Conservation (phyloP, 257 asterid genomes). For the Misopates orontium region DNA sequence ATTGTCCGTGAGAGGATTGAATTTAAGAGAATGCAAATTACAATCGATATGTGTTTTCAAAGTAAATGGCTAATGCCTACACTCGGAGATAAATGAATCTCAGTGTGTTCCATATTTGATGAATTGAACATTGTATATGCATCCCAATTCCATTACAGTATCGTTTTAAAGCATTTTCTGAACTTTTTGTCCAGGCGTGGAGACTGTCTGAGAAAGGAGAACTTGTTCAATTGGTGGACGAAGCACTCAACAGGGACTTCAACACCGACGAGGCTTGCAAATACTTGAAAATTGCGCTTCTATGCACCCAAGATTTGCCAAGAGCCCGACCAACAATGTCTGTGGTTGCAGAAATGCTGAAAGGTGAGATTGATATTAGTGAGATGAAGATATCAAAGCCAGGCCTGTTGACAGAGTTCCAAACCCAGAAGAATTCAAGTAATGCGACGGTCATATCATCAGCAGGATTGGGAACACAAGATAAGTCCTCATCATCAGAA, state of each 20-base stretch:
- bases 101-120: not conserved
- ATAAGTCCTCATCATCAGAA: constrained; percentile 38
- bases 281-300: constrained; percentile 56
- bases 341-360: constrained; percentile 51
- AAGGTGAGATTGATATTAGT: constrained; percentile 49
- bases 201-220: constrained; percentile 48
- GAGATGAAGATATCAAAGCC: constrained; percentile 51
- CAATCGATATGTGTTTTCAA: too few species aligned
- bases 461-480: constrained; percentile 36
- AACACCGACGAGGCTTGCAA: constrained; percentile 53
- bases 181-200: constrained; percentile 68
- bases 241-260: constrained; percentile 35
- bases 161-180: not conserved
- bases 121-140: too few species aligned
- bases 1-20: too few species aligned
- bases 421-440: constrained; percentile 31
- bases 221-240: constrained; percentile 54
- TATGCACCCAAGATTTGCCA: constrained; percentile 72
- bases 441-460: constrained; percentile 24
- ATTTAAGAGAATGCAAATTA: too few species aligned
- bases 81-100: not conserved
- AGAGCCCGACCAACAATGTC: constrained; percentile 74
- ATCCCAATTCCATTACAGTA: too few species aligned
- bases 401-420: constrained; percentile 45
- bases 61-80: too few species aligned